Evolutionary conservation across 2,329 filamentous ascomycete genomes (phyloP).

Genomic region (Alternaria gansuensis): DNA sequence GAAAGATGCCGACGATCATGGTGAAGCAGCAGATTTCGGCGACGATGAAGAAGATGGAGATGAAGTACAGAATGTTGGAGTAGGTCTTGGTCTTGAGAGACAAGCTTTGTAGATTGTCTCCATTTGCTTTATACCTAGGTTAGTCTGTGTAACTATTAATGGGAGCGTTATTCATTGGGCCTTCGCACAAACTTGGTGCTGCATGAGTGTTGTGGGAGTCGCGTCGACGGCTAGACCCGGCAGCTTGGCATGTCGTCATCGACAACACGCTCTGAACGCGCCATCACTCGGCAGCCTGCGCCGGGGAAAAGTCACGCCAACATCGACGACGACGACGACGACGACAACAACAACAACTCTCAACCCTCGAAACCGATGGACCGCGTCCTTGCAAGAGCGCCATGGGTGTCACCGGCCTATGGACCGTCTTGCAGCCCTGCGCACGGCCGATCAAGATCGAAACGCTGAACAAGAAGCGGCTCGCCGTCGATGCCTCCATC

Average conservation of each 20-base stretch:
- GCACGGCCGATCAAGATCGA: conserved; percentile 96
- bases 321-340: neutral
- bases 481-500: conserved; percentile 97
- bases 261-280: conserved; percentile 30
- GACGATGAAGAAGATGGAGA: conserved; percentile 33
- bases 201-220: neutral
- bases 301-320: neutral
- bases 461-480: conserved; percentile 92
- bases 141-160: conserved; percentile 15
- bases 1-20: conserved; percentile 20
- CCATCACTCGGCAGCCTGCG: conserved; percentile 30
- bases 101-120: conserved; percentile 13
- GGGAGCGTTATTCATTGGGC: neutral
- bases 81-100: conserved; percentile 27
- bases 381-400: conserved; percentile 11
- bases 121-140: conserved; percentile 6
- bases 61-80: conserved; percentile 25
- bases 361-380: conserved; percentile 27
- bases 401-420: conserved; percentile 98
- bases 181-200: neutral
- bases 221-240: neutral
- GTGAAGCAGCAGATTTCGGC: conserved; percentile 33
- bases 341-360: neutral
- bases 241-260: conserved; percentile 29
- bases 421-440: conserved; percentile 94